Evolutionary conservation across 2,329 filamentous ascomycete species (phyloP), one percentile per base, ranked within the genome.

Genomic region (Fusarium buharicum): DNA sequence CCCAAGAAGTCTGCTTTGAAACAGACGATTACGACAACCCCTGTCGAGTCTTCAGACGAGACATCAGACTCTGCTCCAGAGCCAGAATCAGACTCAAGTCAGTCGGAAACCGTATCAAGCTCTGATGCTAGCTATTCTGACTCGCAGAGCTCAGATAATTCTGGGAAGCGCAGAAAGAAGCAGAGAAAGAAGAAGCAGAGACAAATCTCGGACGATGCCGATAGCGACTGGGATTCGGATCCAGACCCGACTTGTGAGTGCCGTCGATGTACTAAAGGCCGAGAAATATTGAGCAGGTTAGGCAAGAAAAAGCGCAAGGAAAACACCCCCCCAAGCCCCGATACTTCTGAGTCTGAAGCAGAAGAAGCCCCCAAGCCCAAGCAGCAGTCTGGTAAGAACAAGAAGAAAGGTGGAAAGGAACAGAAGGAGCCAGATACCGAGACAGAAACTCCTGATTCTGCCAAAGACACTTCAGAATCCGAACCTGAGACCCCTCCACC

Each of bases 191-290:
- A 55, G 17, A 71, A 58, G 20, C 62, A 57, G 41, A 39, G 43
- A 20, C 40, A 50, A 14, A 6, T 58, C 24, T 33, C 38, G 10
- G 58, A 67, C 4, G 62, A 64, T 12, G 48, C 64, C 2, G 70
- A 70, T n/a, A 72, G 68, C 17, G 71, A 68, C 7, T 66, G 64
- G 22, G 71, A 74, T 40, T 71, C 73, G 6, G 73, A 78, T 14
- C 72, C 76, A 3, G 75, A 78, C 31, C 73, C 73, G 4, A 65
- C 64, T 4, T 74, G 73, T 56, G 44, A 67, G 53, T 75, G 72
- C 36, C 46, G 40, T 18, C 51, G 59, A 39, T 75, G 73, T 50
- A 38, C 59, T 28, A 66, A 65, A 34, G 62, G 65, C 12, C 54
- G 67, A 37, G 50, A 55, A 30, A 62, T 66, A 58, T 55, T 70